phyloP scores from a whole-genome alignment of 129 eudicot species.

The Dittrichia graveolens region DNA sequence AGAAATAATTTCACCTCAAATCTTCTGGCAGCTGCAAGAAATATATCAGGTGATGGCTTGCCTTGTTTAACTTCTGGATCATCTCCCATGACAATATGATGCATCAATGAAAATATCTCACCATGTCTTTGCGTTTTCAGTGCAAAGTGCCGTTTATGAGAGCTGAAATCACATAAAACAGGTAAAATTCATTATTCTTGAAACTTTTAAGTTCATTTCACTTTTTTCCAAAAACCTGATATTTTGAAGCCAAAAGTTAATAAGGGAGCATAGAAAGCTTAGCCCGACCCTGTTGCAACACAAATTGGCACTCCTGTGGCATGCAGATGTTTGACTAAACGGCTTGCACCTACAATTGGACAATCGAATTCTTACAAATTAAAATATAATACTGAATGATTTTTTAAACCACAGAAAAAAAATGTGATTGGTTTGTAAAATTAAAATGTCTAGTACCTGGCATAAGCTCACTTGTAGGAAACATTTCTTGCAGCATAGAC shows the following conservation, averaged over 20 bases:
- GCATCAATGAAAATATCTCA: constrained; percentile 89
- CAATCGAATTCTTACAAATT: neutral
- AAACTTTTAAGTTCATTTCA: constrained; percentile 6
- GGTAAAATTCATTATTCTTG: neutral
- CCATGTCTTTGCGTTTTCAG: constrained; percentile 86
- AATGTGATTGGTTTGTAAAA: neutral
- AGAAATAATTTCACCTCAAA: constrained; percentile 62
- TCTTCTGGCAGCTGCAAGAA: constrained; percentile 89
- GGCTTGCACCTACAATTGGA: constrained; percentile 63
- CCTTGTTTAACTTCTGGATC: constrained; percentile 99
- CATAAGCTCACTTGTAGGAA: constrained; percentile 91
- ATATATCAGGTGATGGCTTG: constrained; percentile 94
- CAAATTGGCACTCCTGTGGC: constrained; percentile 78
- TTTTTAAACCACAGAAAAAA: neutral
- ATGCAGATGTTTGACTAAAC: constrained; percentile 78
- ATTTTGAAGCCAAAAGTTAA: neutral
- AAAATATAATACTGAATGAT: neutral
- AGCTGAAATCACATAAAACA: constrained; percentile 41
- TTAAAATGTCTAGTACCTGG: constrained; percentile 56
- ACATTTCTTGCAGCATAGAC: constrained; percentile 69
- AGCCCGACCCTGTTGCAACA: constrained; percentile 89
- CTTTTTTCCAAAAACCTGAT: neutral
- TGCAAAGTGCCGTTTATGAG: constrained; percentile 80
- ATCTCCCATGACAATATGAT: constrained; percentile 93
- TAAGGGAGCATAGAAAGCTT: neutral